Evolutionary conservation across 2,329 filamentous ascomycete species (phyloP).

Genomic region (Beauveria asiatica): DNA sequence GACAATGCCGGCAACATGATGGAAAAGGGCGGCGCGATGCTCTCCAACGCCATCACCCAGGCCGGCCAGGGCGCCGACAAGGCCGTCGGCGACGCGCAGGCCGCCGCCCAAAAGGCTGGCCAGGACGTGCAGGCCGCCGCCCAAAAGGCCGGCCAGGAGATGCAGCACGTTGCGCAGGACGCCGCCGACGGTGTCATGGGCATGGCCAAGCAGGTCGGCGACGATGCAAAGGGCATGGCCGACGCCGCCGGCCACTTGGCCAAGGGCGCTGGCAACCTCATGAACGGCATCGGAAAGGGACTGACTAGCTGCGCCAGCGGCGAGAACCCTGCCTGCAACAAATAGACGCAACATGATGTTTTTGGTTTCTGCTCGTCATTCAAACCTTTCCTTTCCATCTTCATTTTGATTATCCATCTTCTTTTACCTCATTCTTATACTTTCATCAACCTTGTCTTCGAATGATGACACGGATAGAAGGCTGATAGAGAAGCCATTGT

Average conservation of each 20-base stretch:
- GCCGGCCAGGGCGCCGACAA: slow-evolving; percentile 1
- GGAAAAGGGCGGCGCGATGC: background rate
- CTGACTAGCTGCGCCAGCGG: background rate
- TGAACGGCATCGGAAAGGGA: background rate
- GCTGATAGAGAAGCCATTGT: no score
- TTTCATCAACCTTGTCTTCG: no score
- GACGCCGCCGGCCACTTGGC: background rate
- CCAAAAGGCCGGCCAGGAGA: background rate
- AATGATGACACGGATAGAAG: no score
- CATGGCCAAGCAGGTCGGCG: background rate
- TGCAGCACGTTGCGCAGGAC: background rate
- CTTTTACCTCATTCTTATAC: no score
- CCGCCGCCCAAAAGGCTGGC: background rate
- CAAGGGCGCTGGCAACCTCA: background rate
- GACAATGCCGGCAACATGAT: slow-evolving; percentile 2
- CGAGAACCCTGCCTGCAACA: background rate
- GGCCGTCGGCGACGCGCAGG: background rate
- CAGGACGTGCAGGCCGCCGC: background rate
- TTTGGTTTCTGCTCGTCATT: background rate
- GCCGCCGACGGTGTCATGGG: background rate
- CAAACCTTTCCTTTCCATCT: background rate
- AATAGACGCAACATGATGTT: background rate
- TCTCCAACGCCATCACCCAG: background rate
- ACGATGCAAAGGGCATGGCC: background rate
- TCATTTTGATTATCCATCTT: background rate